Evolutionary conservation across 2,329 filamentous ascomycete genomes (phyloP), one percentile per base, ranked within the genome.

Genomic region (Pseudocercospora ulei): DNA sequence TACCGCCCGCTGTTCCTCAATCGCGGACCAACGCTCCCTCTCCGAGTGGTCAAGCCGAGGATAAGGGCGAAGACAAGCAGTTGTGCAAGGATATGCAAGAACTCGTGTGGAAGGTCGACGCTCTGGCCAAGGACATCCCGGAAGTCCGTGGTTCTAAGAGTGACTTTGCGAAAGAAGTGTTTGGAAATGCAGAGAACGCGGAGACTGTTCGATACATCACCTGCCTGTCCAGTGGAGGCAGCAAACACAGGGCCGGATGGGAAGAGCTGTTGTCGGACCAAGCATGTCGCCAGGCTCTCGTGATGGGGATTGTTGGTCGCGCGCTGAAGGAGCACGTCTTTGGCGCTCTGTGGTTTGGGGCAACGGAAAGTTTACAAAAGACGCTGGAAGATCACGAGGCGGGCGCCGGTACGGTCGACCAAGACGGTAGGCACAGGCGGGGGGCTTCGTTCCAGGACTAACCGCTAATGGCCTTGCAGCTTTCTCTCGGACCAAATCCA

Each of bases 311-410:
- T 9, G 39, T 58, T n/a, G 46, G 49, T 8, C 46, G 47, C 8
- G 54, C 46, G 8, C 39, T 60, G 38, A 54, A 57, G 40, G 56
- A 56, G 39, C 46, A 55, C 28, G 55, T 59, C 4, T 57, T 58
- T 26, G 41, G 38, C 5, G 49, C 43, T 7, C 44, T 57, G 14
- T 51, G 48, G 37, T 57, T 60, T 35, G 57, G 56, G 3, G 54
- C 43, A 3, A 24, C 31, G 7, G 26, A 40, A 1, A 34, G 48
- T 1, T 24, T 49, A 17, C 26, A 35, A 19, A 29, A 53, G 2
- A 56, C 59, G 26, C 54, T 67, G 35, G 52, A 62, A 27, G 37
- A 60, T 35, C 59, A 61, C 48, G 60, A 68, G 38, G 48, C 59
- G 18, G 26, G 22, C 17, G 11, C 6, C 5, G 53, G 60, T 28